Base-by-base conservation (phyloP, 164 flowering plant species). In the Piper betle region DNA sequence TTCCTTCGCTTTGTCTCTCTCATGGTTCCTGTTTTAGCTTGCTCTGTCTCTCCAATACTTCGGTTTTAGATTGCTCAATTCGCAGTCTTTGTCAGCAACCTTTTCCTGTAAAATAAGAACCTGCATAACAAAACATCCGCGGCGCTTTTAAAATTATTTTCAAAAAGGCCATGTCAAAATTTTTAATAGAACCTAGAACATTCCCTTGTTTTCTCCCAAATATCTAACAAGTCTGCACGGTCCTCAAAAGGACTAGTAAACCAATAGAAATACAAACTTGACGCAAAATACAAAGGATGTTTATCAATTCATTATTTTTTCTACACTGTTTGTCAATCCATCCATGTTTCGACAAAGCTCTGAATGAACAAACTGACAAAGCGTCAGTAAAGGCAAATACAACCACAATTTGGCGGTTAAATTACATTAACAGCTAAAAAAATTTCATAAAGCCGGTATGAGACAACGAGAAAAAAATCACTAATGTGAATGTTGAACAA, bases 301-400 rank as follows among this genome's bases (percentile, higher is more conserved):
- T 60, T 62, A 94, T 97, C 96, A 77, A 76, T 74, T 94, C 97
- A 69, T 91, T 88, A 97, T 85, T 75, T 79, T 88, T 18, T 94
- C 97, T 53, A 82, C 80, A 59, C 87, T 93, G 66, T 79, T 78
- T 48, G 85, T 80, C 62, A 91, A 67, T 59, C 77, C 85, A 40
- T 94, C 97, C 84, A 88, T 76, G 66, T 84, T 82, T 66, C 82
- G 84, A 70, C 73, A 83, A 11, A 94, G 62, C 53, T 84, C 99
- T 94, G 87, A 56, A 75, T 37, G 16, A 33, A 66, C 50, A 52
- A 16, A 52, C 53, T 53, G 42, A 19, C 55, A 15, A 19, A 55
- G 20, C 55, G 9, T 6, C 20, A 20, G 19, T 33, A 42, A 60
- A 25, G 33, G 50, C 50, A 10, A 46, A 46, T 6, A 40, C 39